Conservation (phyloP, 495 filamentous ascomycete genomes). For the Neurospora sp. region DNA sequence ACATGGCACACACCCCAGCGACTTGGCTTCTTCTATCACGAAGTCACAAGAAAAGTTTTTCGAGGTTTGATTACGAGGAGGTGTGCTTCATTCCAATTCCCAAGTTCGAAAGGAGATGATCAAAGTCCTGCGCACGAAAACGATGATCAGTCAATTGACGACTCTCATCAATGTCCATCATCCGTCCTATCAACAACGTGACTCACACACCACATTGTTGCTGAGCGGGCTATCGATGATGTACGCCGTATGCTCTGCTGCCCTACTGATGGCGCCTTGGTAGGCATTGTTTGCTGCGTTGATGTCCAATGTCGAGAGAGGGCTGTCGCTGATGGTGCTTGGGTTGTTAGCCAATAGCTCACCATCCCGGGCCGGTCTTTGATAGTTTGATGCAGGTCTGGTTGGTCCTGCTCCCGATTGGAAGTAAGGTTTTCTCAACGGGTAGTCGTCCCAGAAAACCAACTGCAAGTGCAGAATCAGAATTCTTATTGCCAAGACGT, state of each 20-base stretch:
- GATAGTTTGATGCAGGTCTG: conserved; percentile 28
- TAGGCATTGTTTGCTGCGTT: conserved; percentile 29
- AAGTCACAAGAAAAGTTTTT: background rate
- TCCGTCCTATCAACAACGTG: conserved; percentile 9
- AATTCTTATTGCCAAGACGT: background rate
- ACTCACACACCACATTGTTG: conserved; percentile 19
- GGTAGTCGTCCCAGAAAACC: background rate
- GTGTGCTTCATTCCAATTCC: background rate
- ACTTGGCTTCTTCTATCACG: background rate
- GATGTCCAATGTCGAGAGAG: conserved; percentile 35
- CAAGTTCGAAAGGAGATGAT: background rate
- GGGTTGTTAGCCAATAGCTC: conserved; percentile 30
- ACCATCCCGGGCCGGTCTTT: conserved; percentile 16
- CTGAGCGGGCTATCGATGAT: conserved; percentile 15
- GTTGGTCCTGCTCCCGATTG: conserved; percentile 24
- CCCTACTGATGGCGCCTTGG: conserved; percentile 21
- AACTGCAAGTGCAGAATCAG: background rate
- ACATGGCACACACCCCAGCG: background rate
- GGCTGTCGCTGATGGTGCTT: conserved; percentile 18
- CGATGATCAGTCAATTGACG: background rate
- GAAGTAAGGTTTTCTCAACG: conserved; percentile 3
- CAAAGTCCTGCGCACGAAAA: background rate
- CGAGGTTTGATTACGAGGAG: background rate
- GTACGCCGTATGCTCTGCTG: conserved; percentile 27
- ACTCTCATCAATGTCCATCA: background rate